Evolutionary conservation across 2,329 filamentous ascomycete genomes (phyloP).

Genomic region (Cladosporium sp.): DNA sequence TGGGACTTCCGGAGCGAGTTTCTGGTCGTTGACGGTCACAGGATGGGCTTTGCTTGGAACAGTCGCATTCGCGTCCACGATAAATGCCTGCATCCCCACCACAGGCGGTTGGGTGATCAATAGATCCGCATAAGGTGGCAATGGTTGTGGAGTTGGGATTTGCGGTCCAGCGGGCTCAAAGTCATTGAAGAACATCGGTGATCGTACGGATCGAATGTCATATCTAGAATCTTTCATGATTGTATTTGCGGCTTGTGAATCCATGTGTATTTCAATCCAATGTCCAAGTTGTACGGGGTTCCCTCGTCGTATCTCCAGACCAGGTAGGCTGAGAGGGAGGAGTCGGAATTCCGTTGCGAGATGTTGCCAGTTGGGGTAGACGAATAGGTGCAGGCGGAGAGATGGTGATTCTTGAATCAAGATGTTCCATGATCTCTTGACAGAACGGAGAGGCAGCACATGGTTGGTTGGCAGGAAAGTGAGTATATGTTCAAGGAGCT

Average conservation of each 20-base stretch:
- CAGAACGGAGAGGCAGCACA: constrained; percentile 17
- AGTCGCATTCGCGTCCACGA: constrained; percentile 7
- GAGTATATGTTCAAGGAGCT: constrained; percentile 24
- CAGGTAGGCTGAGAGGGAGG: constrained; percentile 20
- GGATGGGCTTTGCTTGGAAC: not conserved
- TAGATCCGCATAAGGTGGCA: constrained; percentile 17
- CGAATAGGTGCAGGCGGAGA: constrained; percentile 24
- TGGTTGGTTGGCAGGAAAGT: constrained; percentile 18
- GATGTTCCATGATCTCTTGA: constrained; percentile 18
- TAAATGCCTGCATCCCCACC: constrained; percentile 23
- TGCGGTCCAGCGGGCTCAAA: not conserved
- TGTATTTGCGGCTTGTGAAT: constrained; percentile 3
- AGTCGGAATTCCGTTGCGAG: constrained; percentile 21
- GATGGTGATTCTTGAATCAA: constrained; percentile 19
- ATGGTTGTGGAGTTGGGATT: not conserved
- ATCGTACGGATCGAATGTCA: not conserved
- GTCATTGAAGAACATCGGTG: not conserved
- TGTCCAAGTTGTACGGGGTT: constrained; percentile 21
- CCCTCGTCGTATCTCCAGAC: constrained; percentile 20
- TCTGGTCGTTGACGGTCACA: not conserved
- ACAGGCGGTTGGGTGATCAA: constrained; percentile 25
- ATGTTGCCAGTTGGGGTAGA: constrained; percentile 19
- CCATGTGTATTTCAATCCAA: constrained; percentile 24
- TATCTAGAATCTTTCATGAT: not conserved
- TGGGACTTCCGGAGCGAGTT: not conserved